Base-by-base conservation (phyloP, 257 asterid genomes). In the Solanum lignicaule region DNA sequence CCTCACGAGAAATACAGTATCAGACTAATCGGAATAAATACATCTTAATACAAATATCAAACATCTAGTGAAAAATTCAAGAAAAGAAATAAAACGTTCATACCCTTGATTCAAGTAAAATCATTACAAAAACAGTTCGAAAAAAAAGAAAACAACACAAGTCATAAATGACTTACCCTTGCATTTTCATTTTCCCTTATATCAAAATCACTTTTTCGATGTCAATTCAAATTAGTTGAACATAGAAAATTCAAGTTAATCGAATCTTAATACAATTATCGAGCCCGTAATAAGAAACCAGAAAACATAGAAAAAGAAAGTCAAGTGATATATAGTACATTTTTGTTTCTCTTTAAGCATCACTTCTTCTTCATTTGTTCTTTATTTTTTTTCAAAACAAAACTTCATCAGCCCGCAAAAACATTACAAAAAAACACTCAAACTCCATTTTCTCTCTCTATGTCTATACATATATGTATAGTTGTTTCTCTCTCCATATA, bases 1-100 rank as follows among this genome's bases (percentile, higher is more conserved):
- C 2, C 5, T 69, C 4, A 29, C 0, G 23, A 7, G 6, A 7
- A 6, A 15, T 0, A 29, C 0, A 1, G 18, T 14, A 14, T 29
- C 0, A 27, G 2, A 69, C 9, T 29, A 69, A 1, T 29, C 0
- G 0, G 1, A 15, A 21, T 8, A 60, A 60, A 21, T 8, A 21
- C 5, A 60, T 21, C 2, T 60, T 21, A 21, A 23, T 21, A 60
- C 1, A 2, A 11, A 65, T 65, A 65, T 65, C 18, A 23, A 65
- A 25, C 0, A 65, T 1, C 7, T 65, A 65, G 1, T n/a, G 0
- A 65, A 5, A 2, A 65, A 11, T 25, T 25, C 72, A 65, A 65
- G 14, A 11, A n/a, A 5, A 4, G 4, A 65, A 65, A 65, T 12
- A 1, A n/a, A n/a, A 65, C 2, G 2, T 55, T 7, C 0, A 55